These are phyloP conservation scores for Apophysomyces trapeziformis DNA, from an alignment of 371 early-diverging fungal species.

Conservation along the genomic window DNA sequence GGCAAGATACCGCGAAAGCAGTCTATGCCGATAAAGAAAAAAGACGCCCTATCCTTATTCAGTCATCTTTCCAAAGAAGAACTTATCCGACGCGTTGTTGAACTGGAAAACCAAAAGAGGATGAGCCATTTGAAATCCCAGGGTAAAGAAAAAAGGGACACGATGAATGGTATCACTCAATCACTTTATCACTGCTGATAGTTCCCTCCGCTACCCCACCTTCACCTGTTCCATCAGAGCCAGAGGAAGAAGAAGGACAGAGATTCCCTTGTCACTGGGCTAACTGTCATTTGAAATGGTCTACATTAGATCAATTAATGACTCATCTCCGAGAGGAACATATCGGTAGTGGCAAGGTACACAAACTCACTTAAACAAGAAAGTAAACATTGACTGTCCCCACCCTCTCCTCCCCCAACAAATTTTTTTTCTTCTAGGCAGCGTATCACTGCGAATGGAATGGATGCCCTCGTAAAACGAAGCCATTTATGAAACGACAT, in stretches of 20 bases:
- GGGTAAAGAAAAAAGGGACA: neutral
- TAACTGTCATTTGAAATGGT: constrained; percentile 8
- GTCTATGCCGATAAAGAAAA: neutral
- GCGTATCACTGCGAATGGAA: constrained; percentile 80
- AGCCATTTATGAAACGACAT: constrained; percentile 83
- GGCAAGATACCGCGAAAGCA: neutral
- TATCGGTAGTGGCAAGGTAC: constrained; percentile 31
- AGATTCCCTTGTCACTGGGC: constrained; percentile 22
- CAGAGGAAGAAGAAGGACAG: constrained; percentile 7
- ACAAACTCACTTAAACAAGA: neutral
- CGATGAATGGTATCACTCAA: neutral
- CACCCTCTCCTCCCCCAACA: neutral
- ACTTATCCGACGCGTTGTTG: constrained; percentile 14
- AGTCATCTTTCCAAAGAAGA: constrained; percentile 1
- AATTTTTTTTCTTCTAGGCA: constrained; percentile 31
- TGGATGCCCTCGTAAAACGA: constrained; percentile 67
- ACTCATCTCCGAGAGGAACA: constrained; percentile 27
- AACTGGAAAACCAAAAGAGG: constrained; percentile 8
- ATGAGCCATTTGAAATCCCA: neutral
- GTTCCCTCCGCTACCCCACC: neutral
- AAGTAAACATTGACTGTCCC: neutral
- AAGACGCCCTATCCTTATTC: neutral
- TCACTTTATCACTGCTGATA: neutral
- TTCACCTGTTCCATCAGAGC: neutral
- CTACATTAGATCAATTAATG: constrained; percentile 24